Evolutionary conservation across 2,329 filamentous ascomycete species (phyloP), one percentile per base, ranked within the genome.

Genomic region (Colletotrichum musicola): DNA sequence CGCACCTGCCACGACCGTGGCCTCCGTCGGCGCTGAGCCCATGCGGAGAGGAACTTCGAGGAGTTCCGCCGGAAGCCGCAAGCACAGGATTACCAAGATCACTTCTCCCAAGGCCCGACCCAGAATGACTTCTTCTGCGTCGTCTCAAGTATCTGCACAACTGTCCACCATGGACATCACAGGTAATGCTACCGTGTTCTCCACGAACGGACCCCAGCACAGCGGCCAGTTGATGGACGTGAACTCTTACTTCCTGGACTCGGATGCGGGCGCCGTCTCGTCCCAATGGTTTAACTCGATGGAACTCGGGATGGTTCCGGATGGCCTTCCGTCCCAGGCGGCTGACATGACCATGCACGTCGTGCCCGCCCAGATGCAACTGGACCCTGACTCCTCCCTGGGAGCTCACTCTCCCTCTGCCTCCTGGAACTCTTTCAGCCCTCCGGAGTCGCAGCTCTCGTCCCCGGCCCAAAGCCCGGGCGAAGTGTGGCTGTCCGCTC

Each of bases 331-430:
- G 75, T 87, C 81, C 74, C 77, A 75, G 71, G 82, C 67, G 47
- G 73, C 81, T 64, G 82, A 84, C 69, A 71, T 85, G 64, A 78
- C 81, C 58, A 78, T 88, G 74, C 86, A 89, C 71, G 84, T 89
- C 76, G 83, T 88, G 74, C 87, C 87, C 59, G 80, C 83, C 60
- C 85, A 89, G 72, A 85, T 88, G 79, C 83, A 84, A 71, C 77
- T 88, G 74, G 84, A 85, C 73, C 85, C 85, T 76, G 85, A 88
- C 71, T 76, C 83, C 51, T 82, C 80, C 71, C 74, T 87, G 66
- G 75, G 81, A 56, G 83, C 82, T 70, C 80, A 82, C 72, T 88
- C 86, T 27, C 86, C 87, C 12, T 81, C 82, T 57, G 81, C 83
- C 64, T 84, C 85, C 12, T 88, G 85, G 80, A 73, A 75, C 51